Conservation (phyloP, 1,139 yeast species). For the Nakaseomyces bracarensis region DNA sequence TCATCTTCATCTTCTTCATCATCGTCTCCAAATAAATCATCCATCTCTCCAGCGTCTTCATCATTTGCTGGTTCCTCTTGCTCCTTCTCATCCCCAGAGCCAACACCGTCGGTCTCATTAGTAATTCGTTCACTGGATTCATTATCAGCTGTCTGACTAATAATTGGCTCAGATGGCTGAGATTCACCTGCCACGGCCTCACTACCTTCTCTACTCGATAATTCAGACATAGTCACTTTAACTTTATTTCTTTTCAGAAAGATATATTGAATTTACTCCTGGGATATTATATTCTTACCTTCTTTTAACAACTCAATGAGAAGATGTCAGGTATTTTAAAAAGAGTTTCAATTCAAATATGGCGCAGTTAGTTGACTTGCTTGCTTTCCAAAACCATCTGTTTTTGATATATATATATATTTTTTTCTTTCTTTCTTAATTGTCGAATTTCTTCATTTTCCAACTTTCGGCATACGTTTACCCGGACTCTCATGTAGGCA, state of each 20-base stretch:
- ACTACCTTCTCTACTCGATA: neutral
- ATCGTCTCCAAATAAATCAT: slow-evolving; percentile 45
- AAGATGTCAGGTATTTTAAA: too few species aligned
- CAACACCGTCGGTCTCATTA: slow-evolving; percentile 6
- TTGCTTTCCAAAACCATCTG: too few species aligned
- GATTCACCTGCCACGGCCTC: slow-evolving; percentile 2
- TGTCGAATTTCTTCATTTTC: too few species aligned
- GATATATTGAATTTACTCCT: too few species aligned
- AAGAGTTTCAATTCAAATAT: too few species aligned
- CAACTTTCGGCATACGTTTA: too few species aligned
- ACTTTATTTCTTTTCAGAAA: neutral
- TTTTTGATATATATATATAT: too few species aligned
- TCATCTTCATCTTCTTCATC: slow-evolving; percentile 35
- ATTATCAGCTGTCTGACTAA: neutral
- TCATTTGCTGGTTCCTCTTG: slow-evolving; percentile 2
- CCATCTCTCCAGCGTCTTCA: slow-evolving; percentile 24
- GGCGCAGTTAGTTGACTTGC: too few species aligned
- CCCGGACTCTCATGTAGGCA: too few species aligned
- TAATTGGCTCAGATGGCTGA: slow-evolving; percentile 1
- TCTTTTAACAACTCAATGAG: too few species aligned
- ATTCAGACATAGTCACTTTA: neutral
- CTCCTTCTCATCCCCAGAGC: neutral
- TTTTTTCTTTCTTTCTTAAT: too few species aligned
- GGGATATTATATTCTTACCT: too few species aligned
- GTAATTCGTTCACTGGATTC: neutral